These are phyloP conservation scores for Solanum chiquidenum DNA, from an alignment of 257 asterid genomes.

Conservation along the genomic window DNA sequence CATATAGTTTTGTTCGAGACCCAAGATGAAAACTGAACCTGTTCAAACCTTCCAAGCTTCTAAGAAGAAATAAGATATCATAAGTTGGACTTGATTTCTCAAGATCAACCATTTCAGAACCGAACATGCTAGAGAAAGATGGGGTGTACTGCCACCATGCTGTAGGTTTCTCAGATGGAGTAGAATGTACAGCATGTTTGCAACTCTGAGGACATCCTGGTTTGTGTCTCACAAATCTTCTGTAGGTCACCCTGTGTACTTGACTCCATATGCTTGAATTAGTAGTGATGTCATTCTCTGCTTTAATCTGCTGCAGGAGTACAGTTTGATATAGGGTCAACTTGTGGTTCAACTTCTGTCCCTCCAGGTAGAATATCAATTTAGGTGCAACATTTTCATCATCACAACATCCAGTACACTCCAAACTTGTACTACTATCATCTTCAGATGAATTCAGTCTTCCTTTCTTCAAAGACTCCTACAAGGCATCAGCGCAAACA, in stretches of 20 bases:
- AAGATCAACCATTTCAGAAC: slow-evolving; percentile 24
- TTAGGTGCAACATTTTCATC: slow-evolving; percentile 33
- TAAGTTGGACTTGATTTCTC: slow-evolving; percentile 46
- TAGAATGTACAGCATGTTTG: slow-evolving; percentile 22
- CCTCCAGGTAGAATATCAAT: slow-evolving; percentile 57
- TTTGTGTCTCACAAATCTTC: slow-evolving; percentile 22
- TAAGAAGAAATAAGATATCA: slow-evolving; percentile 63
- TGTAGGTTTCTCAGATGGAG: slow-evolving; percentile 13
- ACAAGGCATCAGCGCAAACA: neutral
- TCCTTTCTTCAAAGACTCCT: slow-evolving; percentile 40
- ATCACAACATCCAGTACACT: slow-evolving; percentile 20
- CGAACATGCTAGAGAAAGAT: slow-evolving; percentile 28
- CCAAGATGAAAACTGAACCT: slow-evolving; percentile 53
- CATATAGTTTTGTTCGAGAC: slow-evolving; percentile 37
- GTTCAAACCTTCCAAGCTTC: slow-evolving; percentile 67
- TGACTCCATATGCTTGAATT: slow-evolving; percentile 60
- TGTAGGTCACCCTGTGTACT: slow-evolving; percentile 47
- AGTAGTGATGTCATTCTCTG: slow-evolving; percentile 26
- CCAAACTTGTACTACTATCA: slow-evolving; percentile 8
- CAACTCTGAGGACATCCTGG: slow-evolving; percentile 11
- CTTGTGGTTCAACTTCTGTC: slow-evolving; percentile 39
- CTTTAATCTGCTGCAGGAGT: slow-evolving; percentile 36
- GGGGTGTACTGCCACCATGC: slow-evolving; percentile 22
- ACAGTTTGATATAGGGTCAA: slow-evolving; percentile 71
- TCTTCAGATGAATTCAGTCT: slow-evolving; percentile 22